These are phyloP conservation scores for Cucurbita maxima DNA, from an alignment of 306 rosid genomes.

Conservation along the genomic window DNA sequence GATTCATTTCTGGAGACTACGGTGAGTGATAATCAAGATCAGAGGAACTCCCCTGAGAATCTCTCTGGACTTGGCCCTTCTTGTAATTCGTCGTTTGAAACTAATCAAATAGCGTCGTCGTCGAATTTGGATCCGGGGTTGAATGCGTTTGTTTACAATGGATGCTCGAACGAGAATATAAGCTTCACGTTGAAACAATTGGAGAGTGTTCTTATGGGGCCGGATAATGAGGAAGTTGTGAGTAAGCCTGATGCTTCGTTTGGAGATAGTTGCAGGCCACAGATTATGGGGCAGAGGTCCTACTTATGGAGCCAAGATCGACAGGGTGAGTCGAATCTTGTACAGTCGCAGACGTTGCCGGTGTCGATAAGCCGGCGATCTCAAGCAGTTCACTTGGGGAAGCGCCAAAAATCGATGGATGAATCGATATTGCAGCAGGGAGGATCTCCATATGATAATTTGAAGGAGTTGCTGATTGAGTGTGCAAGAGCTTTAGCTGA, in stretches of 20 bases:
- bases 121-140: slow-evolving; percentile 25
- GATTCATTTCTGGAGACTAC: slow-evolving; percentile 32
- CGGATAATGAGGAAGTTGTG: slow-evolving; percentile 42
- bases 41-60: slow-evolving; percentile 40
- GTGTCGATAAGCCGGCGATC: slow-evolving; percentile 22
- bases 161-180: slow-evolving; percentile 25
- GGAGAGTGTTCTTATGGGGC: slow-evolving; percentile 80
- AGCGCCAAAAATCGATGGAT: slow-evolving; percentile 46
- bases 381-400: slow-evolving; percentile 29
- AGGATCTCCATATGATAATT: slow-evolving; percentile 26
- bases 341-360: slow-evolving; percentile 29
- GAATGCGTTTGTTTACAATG: slow-evolving; percentile 24
- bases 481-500: slow-evolving; percentile 68
- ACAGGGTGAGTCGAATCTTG: slow-evolving; percentile 17
- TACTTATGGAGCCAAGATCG: slow-evolving; percentile 35
- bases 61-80: slow-evolving; percentile 43
- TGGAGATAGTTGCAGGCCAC: slow-evolving; percentile 21
- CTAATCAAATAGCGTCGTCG: slow-evolving; percentile 26
- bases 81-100: slow-evolving; percentile 37
- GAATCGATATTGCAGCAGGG: slow-evolving; percentile 26
- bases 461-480: slow-evolving; percentile 59
- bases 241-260: slow-evolving; percentile 24
- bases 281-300: slow-evolving; percentile 22
- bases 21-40: slow-evolving; percentile 48
- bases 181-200: slow-evolving; percentile 41